Evolutionary conservation across 129 eudicot genomes (phyloP), one percentile per base, ranked within the genome.

Genomic region (Lactuca saligna): DNA sequence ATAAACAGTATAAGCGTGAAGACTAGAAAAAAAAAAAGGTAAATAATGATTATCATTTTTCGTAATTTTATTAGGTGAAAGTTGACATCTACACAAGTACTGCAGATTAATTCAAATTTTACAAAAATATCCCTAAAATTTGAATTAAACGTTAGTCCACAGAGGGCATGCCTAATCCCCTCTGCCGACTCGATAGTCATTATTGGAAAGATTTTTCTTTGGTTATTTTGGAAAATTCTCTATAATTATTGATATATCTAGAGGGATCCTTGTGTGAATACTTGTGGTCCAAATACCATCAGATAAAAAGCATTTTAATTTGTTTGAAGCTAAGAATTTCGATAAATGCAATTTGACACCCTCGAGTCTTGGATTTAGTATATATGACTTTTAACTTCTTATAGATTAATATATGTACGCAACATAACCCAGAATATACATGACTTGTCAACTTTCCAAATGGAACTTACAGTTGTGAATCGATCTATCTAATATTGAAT

Each of bases 331-430:
- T 46, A 66, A 25, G 61, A 66, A 57, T 46, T 57, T 9, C 50
- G 34, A 56, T 66, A 58, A 46, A 66, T 58, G 54, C 73, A 66
- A 74, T 34, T 46, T 57, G 58, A 50, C 20, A 16, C 73, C 68
- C 73, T 57, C 7, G 8, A 57, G 42, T 20, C 25, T 20, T 20
- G 25, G 25, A 20, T 73, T 73, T 20, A 54, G 2, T 70, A 9
- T 32, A 44, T 58, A 31, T 17, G 35, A 44, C 14, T 60, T 35
- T 33, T 6, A 50, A 49, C 41, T n/a, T n/a, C 58, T 42, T 70
- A 9, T 42, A 29, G 41, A 12, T 69, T 10, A 29, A 53, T 39
- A 54, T n/a, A 15, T 54, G 16, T 67, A 67, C 13, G 20, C 42
- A 6, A n/a, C 51, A 25, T 25, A 1, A 2, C 1, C 29, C 29